Evolutionary conservation across 768 basidiomycete species (phyloP), one percentile per base, ranked within the genome.

Genomic region (Pisolithus microcarpus): DNA sequence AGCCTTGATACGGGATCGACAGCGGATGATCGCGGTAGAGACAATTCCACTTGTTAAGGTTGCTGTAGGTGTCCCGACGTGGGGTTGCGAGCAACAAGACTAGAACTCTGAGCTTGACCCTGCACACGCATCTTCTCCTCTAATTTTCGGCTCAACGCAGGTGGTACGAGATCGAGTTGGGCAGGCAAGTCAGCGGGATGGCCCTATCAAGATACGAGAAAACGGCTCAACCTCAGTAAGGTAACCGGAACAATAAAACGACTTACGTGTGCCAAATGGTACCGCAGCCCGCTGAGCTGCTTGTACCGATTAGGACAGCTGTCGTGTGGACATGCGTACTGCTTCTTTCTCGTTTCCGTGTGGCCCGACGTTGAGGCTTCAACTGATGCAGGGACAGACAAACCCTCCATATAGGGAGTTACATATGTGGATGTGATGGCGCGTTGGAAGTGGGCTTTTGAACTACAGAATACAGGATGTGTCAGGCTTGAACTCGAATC

Each of bases 261-360:
- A 73, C 86, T 56, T 57, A 90, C 89, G 67, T 87, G 85, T 52
- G 79, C 76, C 43, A 87, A 67, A 68, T 92, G 89, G 62, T 92
- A 92, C 50, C 85, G 75, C 19, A 92, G 74, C 15, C 89, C 90
- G 52, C 87, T 88, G n/a, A 81, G 72, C 59, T 91, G 87, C 61
- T 82, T 84, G 65, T 91, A 92, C 50, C 78, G 78, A 58, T 89
- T 91, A 50, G 76, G 78, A 58, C 90, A 91, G 40, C 78, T 75
- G 13, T 75, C 69, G 48, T 76, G 77, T 3, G 79, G 77, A 58
- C 89, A 92, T 1, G 68, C 62, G 56, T 78, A 77, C 40, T 66
- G 71, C 56, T 82, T 81, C 57, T 68, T 72, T 68, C 59, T 79
- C 18, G 58, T 68, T 21, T 74, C 75, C 9, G 67, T 59, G 37